phyloP scores from a whole-genome alignment of 2,329 filamentous ascomycete species.

The Alternaria ventricosa region DNA sequence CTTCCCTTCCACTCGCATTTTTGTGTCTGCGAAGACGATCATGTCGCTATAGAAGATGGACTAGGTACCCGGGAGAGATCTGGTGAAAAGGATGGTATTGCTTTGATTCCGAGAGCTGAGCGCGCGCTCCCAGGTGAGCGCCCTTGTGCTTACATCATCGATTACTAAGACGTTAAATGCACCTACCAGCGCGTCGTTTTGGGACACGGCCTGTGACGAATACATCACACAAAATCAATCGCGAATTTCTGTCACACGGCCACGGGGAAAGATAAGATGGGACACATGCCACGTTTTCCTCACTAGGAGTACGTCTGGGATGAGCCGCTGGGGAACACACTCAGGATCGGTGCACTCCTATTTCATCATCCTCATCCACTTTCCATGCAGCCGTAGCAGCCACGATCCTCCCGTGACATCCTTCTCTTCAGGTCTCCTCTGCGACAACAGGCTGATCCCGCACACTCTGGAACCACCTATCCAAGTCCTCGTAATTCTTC shows the following conservation, averaged over 20 bases:
- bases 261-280: fast-evolving
- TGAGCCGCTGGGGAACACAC: not conserved
- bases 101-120: not conserved
- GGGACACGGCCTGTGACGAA: not conserved
- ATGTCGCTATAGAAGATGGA: not conserved
- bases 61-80: fast-evolving
- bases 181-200: not conserved
- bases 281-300: not conserved
- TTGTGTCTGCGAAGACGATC: fast-evolving
- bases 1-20: not conserved
- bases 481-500: not conserved
- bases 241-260: not conserved
- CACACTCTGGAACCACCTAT: not conserved
- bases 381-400: fast-evolving
- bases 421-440: not conserved
- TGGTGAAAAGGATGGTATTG: not conserved
- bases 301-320: fast-evolving
- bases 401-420: too few species aligned
- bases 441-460: not conserved
- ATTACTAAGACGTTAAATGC: not conserved
- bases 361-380: not conserved
- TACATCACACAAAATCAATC: not conserved
- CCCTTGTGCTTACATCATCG: not conserved
- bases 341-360: not conserved
- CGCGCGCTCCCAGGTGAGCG: too few species aligned